Evolutionary conservation across 2,329 filamentous ascomycete species (phyloP), one percentile per base, ranked within the genome.

Genomic region (Sarocladium strictum): DNA sequence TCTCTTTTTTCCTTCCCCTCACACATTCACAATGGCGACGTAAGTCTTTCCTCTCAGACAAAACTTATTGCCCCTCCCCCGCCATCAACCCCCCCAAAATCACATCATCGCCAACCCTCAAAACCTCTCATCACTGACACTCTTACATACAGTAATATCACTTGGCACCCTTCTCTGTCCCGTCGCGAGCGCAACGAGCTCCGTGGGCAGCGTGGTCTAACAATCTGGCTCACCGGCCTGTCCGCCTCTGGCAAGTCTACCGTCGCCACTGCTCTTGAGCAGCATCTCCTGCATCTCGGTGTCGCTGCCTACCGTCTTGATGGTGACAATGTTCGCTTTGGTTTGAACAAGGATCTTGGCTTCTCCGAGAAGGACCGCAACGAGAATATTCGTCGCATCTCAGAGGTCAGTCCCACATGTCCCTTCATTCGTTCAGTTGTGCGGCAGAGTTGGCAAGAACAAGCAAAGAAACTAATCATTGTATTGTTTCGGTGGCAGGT

Each of bases 321-420:
- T 73, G 94, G 93, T 66, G 94, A 99, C 81, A 99, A 99, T 74
- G 87, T 99, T 61, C 93, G 94, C 58, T 97, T 97, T 76, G 94
- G 94, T 15, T 81, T 99, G 62, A 99, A 97, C 84, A 96, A 95
- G 75, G 93, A 97, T 76, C 82, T 99, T 11, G 93, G 93, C 15
- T 99, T 97, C 78, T 88, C 84, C 60, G 93, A 96, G 68, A 84
- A 85, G 67, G 92, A 97, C 77, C 85, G 94, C 63, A 95, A 93
- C 69, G 94, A 99, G 80, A 99, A 99, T 77, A 99, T 99, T 69
- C 85, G 94, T 58, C 86, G 94, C 60, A 97, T 99, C 66, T 90
- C 89, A 54, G 93, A 99, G 79, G 43, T 47, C 10, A 3, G 23
- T 79, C 80, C 59, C 40, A 65, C 15, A 6, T 9, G 58, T 41